Evolutionary conservation across 768 basidiomycete species (phyloP).

Genomic region (Lepiota brunneoincarnata): DNA sequence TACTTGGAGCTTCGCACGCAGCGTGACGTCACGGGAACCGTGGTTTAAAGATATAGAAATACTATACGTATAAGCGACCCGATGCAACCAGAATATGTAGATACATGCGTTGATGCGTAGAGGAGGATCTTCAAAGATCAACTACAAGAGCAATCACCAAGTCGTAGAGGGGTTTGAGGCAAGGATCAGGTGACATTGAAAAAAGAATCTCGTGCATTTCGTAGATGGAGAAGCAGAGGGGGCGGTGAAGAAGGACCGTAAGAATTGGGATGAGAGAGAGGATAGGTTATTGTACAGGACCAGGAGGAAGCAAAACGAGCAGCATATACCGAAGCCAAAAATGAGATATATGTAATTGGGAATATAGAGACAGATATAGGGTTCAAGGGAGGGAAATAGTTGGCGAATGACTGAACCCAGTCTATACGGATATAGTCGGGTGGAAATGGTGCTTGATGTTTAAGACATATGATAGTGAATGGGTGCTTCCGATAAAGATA

Average conservation of each 20-base stretch:
- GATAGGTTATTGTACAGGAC: no score
- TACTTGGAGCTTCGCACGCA: constrained; percentile 10
- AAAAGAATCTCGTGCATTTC: constrained; percentile 4
- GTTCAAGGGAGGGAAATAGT: no score
- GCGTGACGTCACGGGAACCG: constrained; percentile 4
- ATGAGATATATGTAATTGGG: no score
- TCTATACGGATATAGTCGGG: no score
- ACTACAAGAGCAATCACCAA: background rate
- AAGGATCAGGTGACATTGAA: background rate
- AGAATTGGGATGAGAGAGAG: background rate
- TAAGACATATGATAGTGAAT: no score
- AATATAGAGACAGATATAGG: no score
- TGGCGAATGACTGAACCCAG: no score
- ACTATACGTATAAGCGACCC: constrained; percentile 1
- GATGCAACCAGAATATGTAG: background rate
- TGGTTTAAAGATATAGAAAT: background rate
- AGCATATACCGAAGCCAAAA: no score
- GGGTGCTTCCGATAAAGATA: no score
- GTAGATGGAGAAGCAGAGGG: background rate
- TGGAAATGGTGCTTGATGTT: no score
- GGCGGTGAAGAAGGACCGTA: background rate
- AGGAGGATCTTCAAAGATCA: constrained; percentile 2
- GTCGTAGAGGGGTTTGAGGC: background rate
- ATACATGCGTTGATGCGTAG: background rate
- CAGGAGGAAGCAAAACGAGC: no score